These are phyloP conservation scores for Cardiosporidium cionae DNA, from an alignment of 169 alveolate species.

Conservation along the genomic window DNA sequence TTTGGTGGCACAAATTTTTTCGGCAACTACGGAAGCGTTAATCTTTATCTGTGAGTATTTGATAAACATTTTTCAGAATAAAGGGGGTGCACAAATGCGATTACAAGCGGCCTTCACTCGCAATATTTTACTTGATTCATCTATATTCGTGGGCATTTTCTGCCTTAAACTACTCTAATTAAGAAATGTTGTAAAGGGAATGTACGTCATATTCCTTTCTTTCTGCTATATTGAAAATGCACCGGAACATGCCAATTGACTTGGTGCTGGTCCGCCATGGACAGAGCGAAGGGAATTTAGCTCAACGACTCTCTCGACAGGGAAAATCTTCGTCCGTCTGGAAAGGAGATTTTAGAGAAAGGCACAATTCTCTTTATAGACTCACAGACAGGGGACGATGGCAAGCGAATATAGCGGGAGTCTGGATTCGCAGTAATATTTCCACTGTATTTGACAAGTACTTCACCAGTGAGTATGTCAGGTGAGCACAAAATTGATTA, in stretches of 20 bases:
- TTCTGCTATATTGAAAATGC: background rate
- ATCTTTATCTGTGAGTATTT: too few relatives aligned
- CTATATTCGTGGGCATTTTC: too few relatives aligned
- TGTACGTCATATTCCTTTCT: too few relatives aligned
- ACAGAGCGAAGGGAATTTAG: slow-evolving; percentile 49
- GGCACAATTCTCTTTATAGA: slow-evolving; percentile 45
- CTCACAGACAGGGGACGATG: slow-evolving; percentile 49
- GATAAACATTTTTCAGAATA: too few relatives aligned
- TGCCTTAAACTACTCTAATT: too few relatives aligned
- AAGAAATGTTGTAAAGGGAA: too few relatives aligned
- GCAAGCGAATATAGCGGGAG: slow-evolving; percentile 52
- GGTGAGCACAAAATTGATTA: background rate
- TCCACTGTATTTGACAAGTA: slow-evolving; percentile 39
- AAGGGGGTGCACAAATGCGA: too few relatives aligned
- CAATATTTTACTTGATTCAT: too few relatives aligned
- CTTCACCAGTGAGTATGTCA: slow-evolving; percentile 46
- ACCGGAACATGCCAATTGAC: slow-evolving; percentile 48
- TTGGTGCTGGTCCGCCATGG: slow-evolving; percentile 52
- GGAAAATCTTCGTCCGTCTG: slow-evolving; percentile 2
- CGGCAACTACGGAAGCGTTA: too few relatives aligned
- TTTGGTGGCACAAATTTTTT: too few relatives aligned
- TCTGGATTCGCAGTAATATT: slow-evolving; percentile 34
- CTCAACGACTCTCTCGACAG: slow-evolving; percentile 27
- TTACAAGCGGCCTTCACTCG: too few relatives aligned
- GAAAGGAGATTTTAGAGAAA: slow-evolving; percentile 42